Conservation (phyloP, 257 asterid genomes). For the Jaltomata sinuosa region DNA sequence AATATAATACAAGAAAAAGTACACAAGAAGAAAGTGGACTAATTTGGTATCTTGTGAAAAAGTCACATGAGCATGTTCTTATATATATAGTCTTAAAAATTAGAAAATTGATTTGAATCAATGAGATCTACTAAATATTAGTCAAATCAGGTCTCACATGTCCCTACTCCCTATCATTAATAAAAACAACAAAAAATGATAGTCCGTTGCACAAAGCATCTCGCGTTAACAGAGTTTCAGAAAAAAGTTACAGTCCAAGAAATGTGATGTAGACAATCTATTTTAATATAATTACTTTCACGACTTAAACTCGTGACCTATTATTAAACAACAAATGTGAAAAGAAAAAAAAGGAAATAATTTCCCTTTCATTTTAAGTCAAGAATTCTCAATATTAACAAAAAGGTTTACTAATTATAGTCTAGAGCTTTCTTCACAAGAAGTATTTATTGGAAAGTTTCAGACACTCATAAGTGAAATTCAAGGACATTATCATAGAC, state of each 20-base stretch:
- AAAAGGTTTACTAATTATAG: neutral
- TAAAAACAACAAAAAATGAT: too few species aligned
- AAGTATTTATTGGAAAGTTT: too few species aligned
- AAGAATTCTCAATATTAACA: neutral
- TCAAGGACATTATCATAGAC: too few species aligned
- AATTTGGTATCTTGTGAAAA: conserved; percentile 2
- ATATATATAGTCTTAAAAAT: neutral
- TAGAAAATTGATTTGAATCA: conserved; percentile 1
- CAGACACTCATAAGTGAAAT: too few species aligned
- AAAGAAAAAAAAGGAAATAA: neutral
- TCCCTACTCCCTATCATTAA: too few species aligned
- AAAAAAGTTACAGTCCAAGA: too few species aligned
- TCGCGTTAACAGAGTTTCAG: too few species aligned
- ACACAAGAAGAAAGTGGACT: conserved; percentile 3
- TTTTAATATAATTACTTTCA: too few species aligned
- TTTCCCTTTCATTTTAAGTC: neutral
- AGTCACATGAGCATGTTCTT: conserved; percentile 23
- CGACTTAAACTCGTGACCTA: too few species aligned
- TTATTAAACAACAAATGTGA: neutral
- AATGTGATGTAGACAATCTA: too few species aligned
- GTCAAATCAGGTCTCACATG: conserved; percentile 26
- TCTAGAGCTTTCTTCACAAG: too few species aligned
- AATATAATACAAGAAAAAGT: neutral
- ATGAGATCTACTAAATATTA: conserved; percentile 1
- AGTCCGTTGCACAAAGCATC: too few species aligned